phyloP scores from a whole-genome alignment of 2,329 filamentous ascomycete species.

The Alternaria atra region DNA sequence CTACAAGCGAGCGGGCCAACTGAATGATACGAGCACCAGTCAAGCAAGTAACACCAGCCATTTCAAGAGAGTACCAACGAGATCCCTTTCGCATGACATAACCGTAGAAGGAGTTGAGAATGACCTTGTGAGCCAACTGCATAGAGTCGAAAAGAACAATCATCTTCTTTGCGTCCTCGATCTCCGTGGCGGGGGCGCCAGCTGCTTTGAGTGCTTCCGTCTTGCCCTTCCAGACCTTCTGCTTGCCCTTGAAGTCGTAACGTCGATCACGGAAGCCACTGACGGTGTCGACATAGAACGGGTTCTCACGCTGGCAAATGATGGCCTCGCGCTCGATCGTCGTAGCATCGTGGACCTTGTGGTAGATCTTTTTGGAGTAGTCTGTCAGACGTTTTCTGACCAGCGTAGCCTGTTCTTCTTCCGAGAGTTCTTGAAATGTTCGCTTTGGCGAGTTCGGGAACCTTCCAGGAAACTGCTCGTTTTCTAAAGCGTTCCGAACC shows the following conservation, averaged over 20 bases:
- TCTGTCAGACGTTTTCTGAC: constrained; percentile 88
- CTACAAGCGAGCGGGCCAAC: constrained; percentile 90
- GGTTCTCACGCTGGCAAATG: constrained; percentile 97
- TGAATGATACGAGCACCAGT: constrained; percentile 98
- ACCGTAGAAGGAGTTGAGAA: constrained; percentile 98
- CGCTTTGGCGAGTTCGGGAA: constrained; percentile 73
- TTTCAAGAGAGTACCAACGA: constrained; percentile 98
- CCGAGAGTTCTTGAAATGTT: constrained; percentile 80
- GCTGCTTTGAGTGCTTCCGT: constrained; percentile 84
- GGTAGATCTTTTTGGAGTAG: constrained; percentile 98
- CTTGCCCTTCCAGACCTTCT: constrained; percentile 99
- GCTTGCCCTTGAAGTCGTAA: constrained; percentile 98
- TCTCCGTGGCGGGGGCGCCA: constrained; percentile 76
- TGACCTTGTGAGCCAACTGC: constrained; percentile 97
- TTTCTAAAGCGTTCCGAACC: constrained; percentile 90
- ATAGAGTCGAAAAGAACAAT: constrained; percentile 94
- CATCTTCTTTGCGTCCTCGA: constrained; percentile 99
- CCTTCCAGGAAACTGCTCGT: constrained; percentile 88
- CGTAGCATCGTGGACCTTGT: constrained; percentile 96
- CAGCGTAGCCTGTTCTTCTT: constrained; percentile 82
- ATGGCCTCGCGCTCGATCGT: constrained; percentile 95
- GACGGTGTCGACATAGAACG: constrained; percentile 97
- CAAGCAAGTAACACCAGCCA: constrained; percentile 97
- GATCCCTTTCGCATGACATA: constrained; percentile 99
- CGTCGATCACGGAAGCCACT: constrained; percentile 94